Percentiles rank a stretch among this genome's conserved stretches.
These are phyloP conservation scores for Candida railenensis DNA, from an alignment of 805 yeast genomes.

Conservation along the genomic window DNA sequence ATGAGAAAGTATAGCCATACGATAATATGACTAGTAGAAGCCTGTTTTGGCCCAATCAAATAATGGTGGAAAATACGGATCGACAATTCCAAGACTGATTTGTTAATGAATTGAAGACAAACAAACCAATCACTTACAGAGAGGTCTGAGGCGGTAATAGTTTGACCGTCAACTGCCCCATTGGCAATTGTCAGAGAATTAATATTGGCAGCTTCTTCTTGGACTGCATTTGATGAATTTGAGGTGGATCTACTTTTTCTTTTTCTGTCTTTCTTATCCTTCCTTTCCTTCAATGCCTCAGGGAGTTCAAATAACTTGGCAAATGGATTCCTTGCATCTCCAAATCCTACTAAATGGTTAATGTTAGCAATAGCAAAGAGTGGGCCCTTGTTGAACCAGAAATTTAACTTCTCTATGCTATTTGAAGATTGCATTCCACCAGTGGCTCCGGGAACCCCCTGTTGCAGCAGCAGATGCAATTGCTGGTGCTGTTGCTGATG, in stretches of 20 bases:
- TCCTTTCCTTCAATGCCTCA: constrained; percentile 68
- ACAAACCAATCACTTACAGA: constrained; percentile 52
- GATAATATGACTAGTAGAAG: constrained; percentile 69
- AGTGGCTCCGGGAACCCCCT: constrained; percentile 8
- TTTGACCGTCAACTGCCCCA: constrained; percentile 29
- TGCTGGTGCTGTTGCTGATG: constrained; percentile 12
- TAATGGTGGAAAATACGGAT: constrained; percentile 66
- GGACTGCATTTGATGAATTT: constrained; percentile 8
- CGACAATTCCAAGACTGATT: constrained; percentile 66
- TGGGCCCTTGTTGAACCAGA: constrained; percentile 76
- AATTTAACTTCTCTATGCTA: constrained; percentile 49
- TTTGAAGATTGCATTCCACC: constrained; percentile 22
- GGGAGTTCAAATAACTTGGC: constrained; percentile 72
- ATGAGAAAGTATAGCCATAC: constrained; percentile 76
- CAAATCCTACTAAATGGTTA: constrained; percentile 74
- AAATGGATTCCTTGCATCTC: constrained; percentile 72
- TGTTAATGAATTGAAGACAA: constrained; percentile 54
- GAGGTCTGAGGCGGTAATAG: constrained; percentile 33
- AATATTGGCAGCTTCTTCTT: constrained; percentile 13
- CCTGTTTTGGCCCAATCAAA: constrained; percentile 66
- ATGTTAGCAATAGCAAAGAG: constrained; percentile 76
- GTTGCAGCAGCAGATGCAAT: constrained; percentile 12
- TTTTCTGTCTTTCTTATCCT: constrained; percentile 68
- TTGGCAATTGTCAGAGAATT: constrained; percentile 15
- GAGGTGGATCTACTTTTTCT: constrained; percentile 37